phyloP scores from a whole-genome alignment of 2,329 filamentous ascomycete genomes.

The Botrytis squamosa region DNA sequence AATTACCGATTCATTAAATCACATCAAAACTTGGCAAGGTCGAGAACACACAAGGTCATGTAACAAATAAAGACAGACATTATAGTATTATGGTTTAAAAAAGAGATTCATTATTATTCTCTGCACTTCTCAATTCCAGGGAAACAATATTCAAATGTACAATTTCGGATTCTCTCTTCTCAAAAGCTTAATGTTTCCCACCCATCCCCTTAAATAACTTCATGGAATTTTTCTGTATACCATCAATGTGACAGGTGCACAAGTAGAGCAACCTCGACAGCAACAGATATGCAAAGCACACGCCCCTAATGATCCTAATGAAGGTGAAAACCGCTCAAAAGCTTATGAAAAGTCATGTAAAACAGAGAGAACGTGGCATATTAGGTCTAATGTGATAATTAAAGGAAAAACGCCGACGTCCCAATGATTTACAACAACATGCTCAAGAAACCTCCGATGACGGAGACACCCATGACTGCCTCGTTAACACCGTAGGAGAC shows the following conservation, averaged over 20 bases:
- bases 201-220: conserved; percentile 8
- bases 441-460: conserved; percentile 46
- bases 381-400: conserved; percentile 41
- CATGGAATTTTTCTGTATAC: conserved; percentile 10
- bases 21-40: not conserved
- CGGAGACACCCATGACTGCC: conserved; percentile 43
- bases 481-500: conserved; percentile 42
- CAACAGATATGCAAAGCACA: conserved; percentile 27
- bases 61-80: not conserved
- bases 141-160: conserved; percentile 32
- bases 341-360: conserved; percentile 28
- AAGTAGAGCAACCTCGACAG: conserved; percentile 12
- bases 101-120: conserved; percentile 22
- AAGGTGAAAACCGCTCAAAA: conserved; percentile 34
- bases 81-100: conserved; percentile 2
- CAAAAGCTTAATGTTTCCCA: conserved; percentile 25
- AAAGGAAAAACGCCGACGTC: conserved; percentile 38
- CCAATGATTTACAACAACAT: conserved; percentile 46
- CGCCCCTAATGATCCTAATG: conserved; percentile 25
- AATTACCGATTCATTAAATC: not conserved
- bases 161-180: conserved; percentile 34
- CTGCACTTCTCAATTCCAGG: conserved; percentile 10
- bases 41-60: not conserved
- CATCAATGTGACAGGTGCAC: conserved; percentile 13
- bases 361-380: conserved; percentile 39